Base-by-base conservation (phyloP, 2,329 filamentous ascomycete genomes). In the Colletotrichum sp. region DNA sequence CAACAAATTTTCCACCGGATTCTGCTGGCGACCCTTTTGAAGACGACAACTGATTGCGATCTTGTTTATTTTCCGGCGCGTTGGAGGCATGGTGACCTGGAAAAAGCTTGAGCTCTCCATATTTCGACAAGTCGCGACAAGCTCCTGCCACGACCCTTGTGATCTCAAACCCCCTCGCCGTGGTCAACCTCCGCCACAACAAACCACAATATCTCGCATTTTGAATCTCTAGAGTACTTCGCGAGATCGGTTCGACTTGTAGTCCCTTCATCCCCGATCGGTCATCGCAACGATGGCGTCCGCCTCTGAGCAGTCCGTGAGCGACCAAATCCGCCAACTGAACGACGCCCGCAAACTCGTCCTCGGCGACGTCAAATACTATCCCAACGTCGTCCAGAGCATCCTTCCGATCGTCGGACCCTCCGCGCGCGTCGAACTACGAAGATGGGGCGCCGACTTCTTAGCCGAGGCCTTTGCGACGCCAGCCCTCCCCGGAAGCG, bases 381-480 rank as follows among this genome's bases (percentile, higher is more conserved):
- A 98, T 84, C 93, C 94, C 66, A 95, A 95, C 84, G 96, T 99
- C 82, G 93, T 99, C 77, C 94, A 95, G 81, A 96, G 95, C 63
- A 95, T 98, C 77, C 88, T 98, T n/a, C 96, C 96, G 71, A 96
- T 98, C 81, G 94, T 98, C 84, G 93, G 93, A 76, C 91, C 94
- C 67, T 89, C 90, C 78, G 90, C 95, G 77, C 90, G 92, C 76
- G 86, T 98, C 72, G 95, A 98, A 85, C 88, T 98, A 81, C 94
- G 96, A 85, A 90, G 96, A 93, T 99, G 97, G 97, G 97, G 96
- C 30, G 94, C 96, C 77, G 96, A 98, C 76, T 99, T 99, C 82
- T 89, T 99, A 58, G 96, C 96, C 72, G 97, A 99, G 87, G 96
- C 96, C 4, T 98, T 99, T 86, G 94, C 97, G 73, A 97, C 95